phyloP scores from a whole-genome alignment of 73 alveolate genomes.

The Blepharisma stoltei region DNA sequence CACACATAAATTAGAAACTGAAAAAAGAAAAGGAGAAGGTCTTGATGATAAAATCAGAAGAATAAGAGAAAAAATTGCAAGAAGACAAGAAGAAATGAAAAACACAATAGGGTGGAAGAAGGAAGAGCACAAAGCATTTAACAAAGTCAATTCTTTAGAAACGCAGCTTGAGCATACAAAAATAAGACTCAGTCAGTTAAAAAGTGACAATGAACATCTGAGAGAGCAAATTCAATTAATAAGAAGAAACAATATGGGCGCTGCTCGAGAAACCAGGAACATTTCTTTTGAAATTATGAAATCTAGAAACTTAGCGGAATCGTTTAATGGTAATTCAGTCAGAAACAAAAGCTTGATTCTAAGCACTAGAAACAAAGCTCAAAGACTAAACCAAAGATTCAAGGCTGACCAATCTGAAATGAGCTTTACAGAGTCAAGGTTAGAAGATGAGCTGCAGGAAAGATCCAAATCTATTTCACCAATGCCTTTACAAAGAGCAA shows the following conservation, averaged over 20 bases:
- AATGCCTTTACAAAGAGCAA: neutral
- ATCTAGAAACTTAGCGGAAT: too few relatives aligned
- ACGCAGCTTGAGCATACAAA: neutral
- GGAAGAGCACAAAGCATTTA: neutral
- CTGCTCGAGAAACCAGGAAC: neutral
- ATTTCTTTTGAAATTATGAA: neutral
- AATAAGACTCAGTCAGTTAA: neutral
- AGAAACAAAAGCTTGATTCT: too few relatives aligned
- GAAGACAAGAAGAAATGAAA: neutral
- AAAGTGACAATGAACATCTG: neutral
- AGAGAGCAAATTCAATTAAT: slow-evolving; percentile 19
- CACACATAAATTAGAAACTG: neutral
- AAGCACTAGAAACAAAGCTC: neutral
- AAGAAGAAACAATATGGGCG: slow-evolving; percentile 11
- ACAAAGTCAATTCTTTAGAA: neutral
- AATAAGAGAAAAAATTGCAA: neutral
- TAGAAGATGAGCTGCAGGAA: neutral
- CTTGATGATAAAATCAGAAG: slow-evolving; percentile 5
- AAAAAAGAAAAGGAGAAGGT: slow-evolving; percentile 1
- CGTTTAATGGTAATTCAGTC: too few relatives aligned
- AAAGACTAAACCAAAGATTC: neutral
- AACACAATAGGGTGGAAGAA: slow-evolving; percentile 16
- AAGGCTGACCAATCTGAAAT: neutral
- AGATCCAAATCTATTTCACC: slow-evolving; percentile 7
- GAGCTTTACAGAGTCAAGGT: neutral